Evolutionary conservation across 2,329 filamentous ascomycete genomes (phyloP).

Genomic region (Rhytidhysteron rufulum): DNA sequence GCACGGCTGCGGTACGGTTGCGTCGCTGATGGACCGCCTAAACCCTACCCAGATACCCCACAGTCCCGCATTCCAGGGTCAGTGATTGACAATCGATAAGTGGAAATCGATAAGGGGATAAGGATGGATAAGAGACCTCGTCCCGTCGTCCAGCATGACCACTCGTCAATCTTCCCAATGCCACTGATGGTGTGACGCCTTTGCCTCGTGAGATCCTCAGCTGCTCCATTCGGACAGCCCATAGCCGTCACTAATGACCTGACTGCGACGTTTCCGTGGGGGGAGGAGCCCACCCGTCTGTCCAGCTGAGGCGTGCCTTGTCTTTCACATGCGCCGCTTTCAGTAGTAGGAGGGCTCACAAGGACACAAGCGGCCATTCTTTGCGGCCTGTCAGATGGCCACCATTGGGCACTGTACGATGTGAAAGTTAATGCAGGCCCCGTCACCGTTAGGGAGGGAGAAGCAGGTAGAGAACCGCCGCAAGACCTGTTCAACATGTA

Average conservation of each 20-base stretch:
- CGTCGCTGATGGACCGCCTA: too few species aligned
- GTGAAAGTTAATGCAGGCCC: constrained; percentile 17
- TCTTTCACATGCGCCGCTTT: constrained; percentile 27
- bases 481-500: constrained; percentile 28
- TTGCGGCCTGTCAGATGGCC: constrained; percentile 11
- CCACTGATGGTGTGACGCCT: constrained; percentile 23
- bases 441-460: constrained; percentile 14
- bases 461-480: constrained; percentile 16
- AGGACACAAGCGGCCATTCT: constrained; percentile 4
- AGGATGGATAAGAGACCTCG: constrained; percentile 20
- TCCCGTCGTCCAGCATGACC: constrained; percentile 15
- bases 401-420: constrained; percentile 16
- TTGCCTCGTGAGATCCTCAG: constrained; percentile 25
- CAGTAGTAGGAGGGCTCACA: constrained; percentile 4
- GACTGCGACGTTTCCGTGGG: constrained; percentile 9
- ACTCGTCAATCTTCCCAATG: constrained; percentile 1
- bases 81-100: constrained; percentile 1
- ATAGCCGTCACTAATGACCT: constrained; percentile 5
- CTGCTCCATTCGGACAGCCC: constrained; percentile 12
- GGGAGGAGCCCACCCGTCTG: constrained; percentile 10
- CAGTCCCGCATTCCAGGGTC: constrained; percentile 2
- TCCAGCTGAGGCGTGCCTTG: constrained; percentile 17
- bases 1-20: too few species aligned
- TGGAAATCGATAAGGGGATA: constrained; percentile 11
- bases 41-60: too few species aligned